Base-by-base conservation (phyloP, 2,329 filamentous ascomycete species). In the Colletotrichum godetiae region DNA sequence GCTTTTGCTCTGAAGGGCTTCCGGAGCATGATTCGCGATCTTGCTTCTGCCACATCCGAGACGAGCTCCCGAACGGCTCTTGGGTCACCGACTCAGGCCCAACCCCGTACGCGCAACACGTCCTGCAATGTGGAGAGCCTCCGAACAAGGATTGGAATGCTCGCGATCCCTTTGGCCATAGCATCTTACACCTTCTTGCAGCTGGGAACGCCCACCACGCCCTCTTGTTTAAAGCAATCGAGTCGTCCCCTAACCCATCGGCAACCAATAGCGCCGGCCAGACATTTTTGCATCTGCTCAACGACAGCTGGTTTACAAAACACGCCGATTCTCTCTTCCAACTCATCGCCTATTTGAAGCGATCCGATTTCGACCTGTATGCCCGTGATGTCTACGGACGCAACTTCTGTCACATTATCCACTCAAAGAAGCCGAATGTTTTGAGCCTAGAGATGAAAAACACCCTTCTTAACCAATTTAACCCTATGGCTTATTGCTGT, bases 331-430 rank as follows among this genome's bases (percentile, higher is more conserved):
- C 82, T 10, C 76, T 84, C 13, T 68, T 57, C 0, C 70, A 78
- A 3, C 73, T 87, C 12, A 59, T 81, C 6, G 60, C 74, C 1
- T 62, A 73, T 0, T 64, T 82, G 1, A 53, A 55, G 0, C 37
- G 57, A 2, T 75, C 76, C 10, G 35, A 77, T 46, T 79, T 84
- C 27, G 76, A 81, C 63, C 64, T 88, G 33, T 80, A 80, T 24
- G 76, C 78, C 2, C 79, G 80, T 15, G 89, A 91, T 74, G 78
- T 83, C 49, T 90, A 88, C 74, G 88, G 88, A 1, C 87, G 89
- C 52, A 89, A 83, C 5, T 83, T 88, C 57, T 88, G 89, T 35
- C 89, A 91, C 75, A 78, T 84, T 4, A 78, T 87, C 0, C 71
- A 77, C 24, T 78, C 80, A 4, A 76, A 73, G n/a, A 62, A 65